These are phyloP conservation scores for Xylaria sp. DNA, from an alignment of 2,329 filamentous ascomycete genomes.

Conservation along the genomic window DNA sequence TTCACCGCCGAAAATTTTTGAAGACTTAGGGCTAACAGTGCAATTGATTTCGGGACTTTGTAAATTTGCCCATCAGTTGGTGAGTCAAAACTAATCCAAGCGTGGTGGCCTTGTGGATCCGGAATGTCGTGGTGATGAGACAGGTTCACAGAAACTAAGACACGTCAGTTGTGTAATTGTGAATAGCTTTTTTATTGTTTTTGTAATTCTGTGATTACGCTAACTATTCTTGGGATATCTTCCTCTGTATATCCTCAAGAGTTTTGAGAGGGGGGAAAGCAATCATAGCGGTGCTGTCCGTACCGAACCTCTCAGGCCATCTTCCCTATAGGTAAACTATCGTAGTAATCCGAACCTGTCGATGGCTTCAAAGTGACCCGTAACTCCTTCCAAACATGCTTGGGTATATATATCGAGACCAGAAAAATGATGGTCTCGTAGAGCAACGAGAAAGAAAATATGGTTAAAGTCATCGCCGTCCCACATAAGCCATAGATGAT, in stretches of 20 bases:
- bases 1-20: slow-evolving; percentile 18
- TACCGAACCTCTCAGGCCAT: slow-evolving; percentile 39
- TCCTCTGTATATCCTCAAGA: slow-evolving; percentile 42
- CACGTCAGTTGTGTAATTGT: slow-evolving; percentile 5
- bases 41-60: neutral
- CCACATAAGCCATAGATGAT: slow-evolving; percentile 46
- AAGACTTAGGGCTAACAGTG: neutral
- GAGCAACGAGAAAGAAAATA: slow-evolving; percentile 28
- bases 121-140: neutral
- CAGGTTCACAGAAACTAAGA: neutral
- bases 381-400: slow-evolving; percentile 44
- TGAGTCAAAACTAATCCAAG: neutral
- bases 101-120: neutral
- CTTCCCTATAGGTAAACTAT: slow-evolving; percentile 17
- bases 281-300: slow-evolving; percentile 47
- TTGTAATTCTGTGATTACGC: slow-evolving; percentile 40
- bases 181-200: slow-evolving; percentile 25
- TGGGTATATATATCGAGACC: slow-evolving; percentile 50
- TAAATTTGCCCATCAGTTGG: slow-evolving; percentile 17
- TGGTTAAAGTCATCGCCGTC: slow-evolving; percentile 43
- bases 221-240: slow-evolving; percentile 36
- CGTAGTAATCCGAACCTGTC: slow-evolving; percentile 42
- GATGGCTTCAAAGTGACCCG: slow-evolving; percentile 36
- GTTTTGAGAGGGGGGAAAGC: slow-evolving; percentile 43
- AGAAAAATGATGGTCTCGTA: slow-evolving; percentile 36